These are phyloP conservation scores for Starmera caribaea DNA, from an alignment of 805 yeast species.

Conservation along the genomic window DNA sequence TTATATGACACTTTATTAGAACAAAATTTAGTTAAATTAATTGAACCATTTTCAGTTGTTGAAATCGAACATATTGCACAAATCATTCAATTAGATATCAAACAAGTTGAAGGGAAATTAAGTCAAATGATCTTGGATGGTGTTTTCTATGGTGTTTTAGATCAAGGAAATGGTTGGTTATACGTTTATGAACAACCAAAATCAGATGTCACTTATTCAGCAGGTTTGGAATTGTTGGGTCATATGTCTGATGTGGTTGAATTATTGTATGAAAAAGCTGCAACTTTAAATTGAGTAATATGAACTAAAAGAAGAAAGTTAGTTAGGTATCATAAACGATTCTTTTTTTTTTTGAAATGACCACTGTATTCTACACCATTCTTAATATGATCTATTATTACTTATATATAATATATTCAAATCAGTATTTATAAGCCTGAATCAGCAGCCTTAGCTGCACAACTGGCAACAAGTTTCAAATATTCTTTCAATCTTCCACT, in stretches of 20 bases:
- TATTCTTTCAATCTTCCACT: conserved; percentile 50
- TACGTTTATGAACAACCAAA: conserved; percentile 84
- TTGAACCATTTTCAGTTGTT: conserved; percentile 94
- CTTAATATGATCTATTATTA: neutral
- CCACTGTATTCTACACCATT: too few species aligned
- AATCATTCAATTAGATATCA: conserved; percentile 77
- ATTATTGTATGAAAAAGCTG: conserved; percentile 86
- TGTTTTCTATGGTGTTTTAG: conserved; percentile 91
- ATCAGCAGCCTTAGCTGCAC: conserved; percentile 47
- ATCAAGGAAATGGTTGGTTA: conserved; percentile 98
- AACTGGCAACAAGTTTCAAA: conserved; percentile 40
- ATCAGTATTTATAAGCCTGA: conserved; percentile 17
- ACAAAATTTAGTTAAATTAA: conserved; percentile 86
- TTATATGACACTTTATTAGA: conserved; percentile 88
- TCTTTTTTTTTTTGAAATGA: too few species aligned
- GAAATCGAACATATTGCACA: conserved; percentile 84
- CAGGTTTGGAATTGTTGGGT: conserved; percentile 77
- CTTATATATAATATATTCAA: neutral
- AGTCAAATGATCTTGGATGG: conserved; percentile 95
- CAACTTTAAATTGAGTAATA: conserved; percentile 55
- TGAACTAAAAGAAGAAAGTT: too few species aligned
- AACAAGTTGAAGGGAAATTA: conserved; percentile 87
- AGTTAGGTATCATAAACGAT: too few species aligned
- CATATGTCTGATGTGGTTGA: conserved; percentile 86
- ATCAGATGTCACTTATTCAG: conserved; percentile 80